phyloP scores from a whole-genome alignment of 202 grass and related monocot genomes.

The Saccharum hybrid region DNA sequence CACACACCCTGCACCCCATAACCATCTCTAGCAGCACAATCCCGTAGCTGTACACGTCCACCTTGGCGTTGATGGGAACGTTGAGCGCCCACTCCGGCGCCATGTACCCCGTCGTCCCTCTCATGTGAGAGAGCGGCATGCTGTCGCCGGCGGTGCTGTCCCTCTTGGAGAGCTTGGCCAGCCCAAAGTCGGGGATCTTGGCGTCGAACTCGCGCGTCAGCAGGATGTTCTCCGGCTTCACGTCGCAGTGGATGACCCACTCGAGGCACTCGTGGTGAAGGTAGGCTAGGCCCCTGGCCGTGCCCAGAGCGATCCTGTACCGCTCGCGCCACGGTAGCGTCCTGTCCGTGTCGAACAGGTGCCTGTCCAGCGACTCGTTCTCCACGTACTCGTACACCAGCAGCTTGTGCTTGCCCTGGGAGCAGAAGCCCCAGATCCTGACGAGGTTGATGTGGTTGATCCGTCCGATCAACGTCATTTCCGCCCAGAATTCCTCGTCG shows the following conservation, averaged over 20 bases:
- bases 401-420: conserved; percentile 6
- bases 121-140: conserved; percentile 36
- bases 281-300: conserved; percentile 25
- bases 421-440: conserved; percentile 22
- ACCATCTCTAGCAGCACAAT: conserved; percentile 64
- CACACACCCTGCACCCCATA: conserved; percentile 25
- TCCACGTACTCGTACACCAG: conserved; percentile 30
- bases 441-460: conserved; percentile 28
- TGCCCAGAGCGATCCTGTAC: conserved; percentile 15
- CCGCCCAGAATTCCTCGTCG: conserved; percentile 26
- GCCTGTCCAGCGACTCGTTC: conserved; percentile 9
- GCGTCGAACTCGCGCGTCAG: conserved; percentile 53
- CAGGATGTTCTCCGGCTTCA: conserved; percentile 97
- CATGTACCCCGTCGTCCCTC: conserved; percentile 35
- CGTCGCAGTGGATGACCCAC: conserved; percentile 70
- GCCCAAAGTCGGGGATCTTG: conserved; percentile 93
- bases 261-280: conserved; percentile 31
- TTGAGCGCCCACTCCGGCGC: conserved; percentile 58
- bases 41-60: conserved; percentile 73
- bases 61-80: conserved; percentile 57
- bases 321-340: not conserved
- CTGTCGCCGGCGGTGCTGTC: not conserved
- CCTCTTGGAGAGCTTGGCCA: conserved; percentile 67
- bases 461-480: not conserved
- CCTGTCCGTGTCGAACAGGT: not conserved